These are phyloP conservation scores for Rauvolfia tetraphylla DNA, from an alignment of 257 asterid species.

Conservation along the genomic window DNA sequence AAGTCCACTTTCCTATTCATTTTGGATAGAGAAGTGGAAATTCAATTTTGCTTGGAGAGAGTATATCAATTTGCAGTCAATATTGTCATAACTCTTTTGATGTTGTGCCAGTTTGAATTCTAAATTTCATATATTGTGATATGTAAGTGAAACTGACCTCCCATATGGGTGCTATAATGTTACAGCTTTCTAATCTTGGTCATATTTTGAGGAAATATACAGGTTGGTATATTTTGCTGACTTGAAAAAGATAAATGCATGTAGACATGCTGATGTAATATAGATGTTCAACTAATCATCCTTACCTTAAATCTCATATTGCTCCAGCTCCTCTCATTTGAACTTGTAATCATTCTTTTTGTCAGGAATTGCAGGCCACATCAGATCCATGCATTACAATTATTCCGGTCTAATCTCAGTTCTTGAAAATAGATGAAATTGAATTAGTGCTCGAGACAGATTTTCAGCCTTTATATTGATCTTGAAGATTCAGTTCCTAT, in stretches of 20 bases:
- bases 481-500: background rate
- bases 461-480: background rate
- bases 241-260: background rate
- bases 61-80: no score
- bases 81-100: no score
- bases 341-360: background rate
- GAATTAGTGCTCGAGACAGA: background rate
- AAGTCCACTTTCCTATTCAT: no score
- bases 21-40: no score
- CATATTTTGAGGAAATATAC: no score
- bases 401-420: background rate
- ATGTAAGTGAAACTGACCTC: no score
- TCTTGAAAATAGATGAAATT: background rate
- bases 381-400: background rate
- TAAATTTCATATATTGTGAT: no score
- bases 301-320: background rate
- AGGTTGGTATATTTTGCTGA: background rate
- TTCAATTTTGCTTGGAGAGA: no score
- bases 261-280: background rate
- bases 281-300: background rate
- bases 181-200: no score
- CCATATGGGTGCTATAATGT: no score
- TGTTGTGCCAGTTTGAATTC: no score
- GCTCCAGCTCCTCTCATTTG: background rate
- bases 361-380: background rate